Percentiles rank a stretch among this genome's conserved stretches.
Conservation (phyloP, 2,329 filamentous ascomycete species). For the Pseudocercospora cruenta region DNA sequence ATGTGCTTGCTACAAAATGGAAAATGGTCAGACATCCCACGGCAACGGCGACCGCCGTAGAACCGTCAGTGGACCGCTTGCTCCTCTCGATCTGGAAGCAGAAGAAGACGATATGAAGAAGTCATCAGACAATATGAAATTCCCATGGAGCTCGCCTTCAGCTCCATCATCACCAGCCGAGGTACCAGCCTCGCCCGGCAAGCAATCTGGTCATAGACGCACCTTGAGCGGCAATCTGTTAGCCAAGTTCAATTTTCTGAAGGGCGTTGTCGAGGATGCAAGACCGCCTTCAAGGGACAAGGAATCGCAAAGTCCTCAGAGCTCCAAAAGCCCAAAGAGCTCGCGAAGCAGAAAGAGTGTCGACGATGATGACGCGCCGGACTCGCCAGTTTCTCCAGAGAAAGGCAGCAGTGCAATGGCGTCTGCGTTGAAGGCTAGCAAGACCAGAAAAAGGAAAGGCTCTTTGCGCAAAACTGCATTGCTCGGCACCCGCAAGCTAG, state of each 20-base stretch:
- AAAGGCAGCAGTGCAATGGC: constrained; percentile 31
- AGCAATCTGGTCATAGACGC: constrained; percentile 49
- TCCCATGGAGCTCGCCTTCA: constrained; percentile 34
- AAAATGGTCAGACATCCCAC: constrained; percentile 36
- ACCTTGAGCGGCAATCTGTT: constrained; percentile 67
- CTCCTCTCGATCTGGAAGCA: constrained; percentile 16
- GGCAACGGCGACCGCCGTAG: constrained; percentile 31
- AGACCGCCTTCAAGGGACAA: constrained; percentile 34
- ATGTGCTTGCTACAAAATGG: constrained; percentile 30
- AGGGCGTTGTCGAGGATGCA: constrained; percentile 47
- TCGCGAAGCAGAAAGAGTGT: constrained; percentile 35
- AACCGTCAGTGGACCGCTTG: constrained; percentile 25
- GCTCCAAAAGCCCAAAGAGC: constrained; percentile 34
- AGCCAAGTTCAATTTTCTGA: constrained; percentile 71
- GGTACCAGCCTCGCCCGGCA: constrained; percentile 20
- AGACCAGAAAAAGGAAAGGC: constrained; percentile 73
- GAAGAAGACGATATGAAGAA: constrained; percentile 22
- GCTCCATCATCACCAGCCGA: constrained; percentile 29
- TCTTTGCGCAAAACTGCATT: constrained; percentile 87
- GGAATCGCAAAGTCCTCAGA: constrained; percentile 32
- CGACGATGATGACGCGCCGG: constrained; percentile 36
- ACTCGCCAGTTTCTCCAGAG: constrained; percentile 31
- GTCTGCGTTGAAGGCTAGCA: constrained; percentile 33
- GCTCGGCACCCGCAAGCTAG: constrained; percentile 66
- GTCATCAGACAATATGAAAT: constrained; percentile 29